These are phyloP conservation scores for Podospora fimiseda DNA, from an alignment of 495 filamentous ascomycete genomes.

Conservation along the genomic window DNA sequence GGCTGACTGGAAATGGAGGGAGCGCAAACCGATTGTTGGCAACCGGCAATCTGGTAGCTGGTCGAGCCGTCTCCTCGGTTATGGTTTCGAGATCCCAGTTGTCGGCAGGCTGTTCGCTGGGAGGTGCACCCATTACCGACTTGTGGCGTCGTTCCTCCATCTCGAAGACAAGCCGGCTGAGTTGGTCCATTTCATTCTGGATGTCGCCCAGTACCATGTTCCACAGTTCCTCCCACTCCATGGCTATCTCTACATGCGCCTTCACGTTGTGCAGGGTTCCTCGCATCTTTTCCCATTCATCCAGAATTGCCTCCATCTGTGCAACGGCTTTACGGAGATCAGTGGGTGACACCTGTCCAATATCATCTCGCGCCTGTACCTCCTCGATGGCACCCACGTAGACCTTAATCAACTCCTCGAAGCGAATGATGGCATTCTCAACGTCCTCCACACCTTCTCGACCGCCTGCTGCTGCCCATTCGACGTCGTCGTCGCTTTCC, in stretches of 20 bases:
- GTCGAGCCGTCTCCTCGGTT: conserved; percentile 74
- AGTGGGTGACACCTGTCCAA: conserved; percentile 57
- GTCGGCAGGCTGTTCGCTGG: conserved; percentile 57
- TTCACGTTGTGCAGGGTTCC: conserved; percentile 69
- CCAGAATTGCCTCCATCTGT: conserved; percentile 80
- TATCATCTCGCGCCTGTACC: conserved; percentile 73
- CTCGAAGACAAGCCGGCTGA: conserved; percentile 80
- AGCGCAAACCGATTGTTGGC: conserved; percentile 61
- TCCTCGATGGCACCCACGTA: conserved; percentile 89
- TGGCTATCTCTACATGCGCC: conserved; percentile 85
- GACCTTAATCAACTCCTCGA: conserved; percentile 79
- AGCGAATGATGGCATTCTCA: conserved; percentile 75
- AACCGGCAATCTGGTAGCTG: conserved; percentile 35
- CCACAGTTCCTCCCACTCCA: conserved; percentile 99
- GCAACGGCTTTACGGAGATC: conserved; percentile 64
- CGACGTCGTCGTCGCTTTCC: conserved; percentile 91
- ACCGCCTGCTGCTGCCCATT: conserved; percentile 92
- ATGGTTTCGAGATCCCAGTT: conserved; percentile 90
- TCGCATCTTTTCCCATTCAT: conserved; percentile 79
- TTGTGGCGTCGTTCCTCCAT: conserved; percentile 92
- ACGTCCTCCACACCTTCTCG: conserved; percentile 85
- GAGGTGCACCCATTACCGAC: conserved; percentile 53
- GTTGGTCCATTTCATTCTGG: conserved; percentile 77
- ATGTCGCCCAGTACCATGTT: conserved; percentile 90
- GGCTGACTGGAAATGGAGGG: conserved; percentile 48